Base-by-base conservation (phyloP, 805 yeast genomes). In the Candida khao-thaluensis region DNA sequence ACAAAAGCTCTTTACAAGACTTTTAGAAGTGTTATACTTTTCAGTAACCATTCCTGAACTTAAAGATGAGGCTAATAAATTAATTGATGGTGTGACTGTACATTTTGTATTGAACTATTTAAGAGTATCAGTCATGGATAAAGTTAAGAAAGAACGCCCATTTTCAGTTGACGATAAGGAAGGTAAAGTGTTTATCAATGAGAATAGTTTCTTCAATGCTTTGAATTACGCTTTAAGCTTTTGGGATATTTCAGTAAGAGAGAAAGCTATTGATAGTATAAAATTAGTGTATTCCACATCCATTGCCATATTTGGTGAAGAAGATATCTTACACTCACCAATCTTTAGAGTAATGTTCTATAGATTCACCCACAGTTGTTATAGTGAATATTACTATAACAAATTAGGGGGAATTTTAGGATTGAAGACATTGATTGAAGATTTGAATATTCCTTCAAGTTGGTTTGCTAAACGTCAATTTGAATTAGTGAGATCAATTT, bases 381-480 rank as follows among this genome's bases (percentile, higher is more conserved):
- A 85, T 56, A 95, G 86, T 45, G 96, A 87, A 59, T 82, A 80
- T 24, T 91, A 85, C 62, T 86, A 85, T 57, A 74, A 81, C 23
- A 93, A 93, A 50, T 71, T 86, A 7, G 97, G 97, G 6, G 97
- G 98, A 27, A 81, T 91, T 26, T 54, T 85, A 18, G 98, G 99
- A 16, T 68, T 93, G 34, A 72, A 78, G 48, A 77, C 88, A 2
- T 70, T 91, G 68, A 71, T 88, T 26, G 74, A 76, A 30, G 93
- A 83, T 31, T 62, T 84, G 23, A 73, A 64, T 1, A 76, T 87
- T 32, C 86, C 96, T 0, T 65, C 79, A 3, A 64, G 71, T 2
- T 89, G 95, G 81, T 79, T 91, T 54, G 74, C 76, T 39, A 75
- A 79, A 31, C 76, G 91, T 25, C 96, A 89, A 54, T 74, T 85